Evolutionary conservation across 2,329 filamentous ascomycete species (phyloP).

Genomic region (Magnaporthiopsis incrustans): DNA sequence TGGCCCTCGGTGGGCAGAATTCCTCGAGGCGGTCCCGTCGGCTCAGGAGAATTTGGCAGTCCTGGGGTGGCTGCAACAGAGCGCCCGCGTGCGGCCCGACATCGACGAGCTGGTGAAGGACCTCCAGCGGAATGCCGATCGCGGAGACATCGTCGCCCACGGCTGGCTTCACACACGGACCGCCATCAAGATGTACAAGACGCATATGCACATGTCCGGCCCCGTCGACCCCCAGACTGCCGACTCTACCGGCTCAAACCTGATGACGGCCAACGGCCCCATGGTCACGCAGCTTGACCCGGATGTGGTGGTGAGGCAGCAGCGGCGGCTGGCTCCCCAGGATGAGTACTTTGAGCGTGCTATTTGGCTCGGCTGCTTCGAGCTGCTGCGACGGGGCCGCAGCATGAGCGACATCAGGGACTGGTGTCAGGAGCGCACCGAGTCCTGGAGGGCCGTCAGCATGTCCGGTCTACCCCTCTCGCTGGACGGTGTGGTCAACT

Average conservation of each 20-base stretch:
- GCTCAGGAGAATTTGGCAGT: slow-evolving; percentile 74
- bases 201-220: slow-evolving; percentile 59
- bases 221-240: slow-evolving; percentile 55
- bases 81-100: slow-evolving; percentile 60
- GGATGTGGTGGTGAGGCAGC: slow-evolving; percentile 75
- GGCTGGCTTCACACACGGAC: slow-evolving; percentile 91
- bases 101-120: slow-evolving; percentile 71
- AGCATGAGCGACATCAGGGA: slow-evolving; percentile 66
- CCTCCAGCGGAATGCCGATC: slow-evolving; percentile 66
- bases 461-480: slow-evolving; percentile 65
- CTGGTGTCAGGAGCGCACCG: slow-evolving; percentile 79
- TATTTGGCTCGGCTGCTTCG: slow-evolving; percentile 90
- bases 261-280: slow-evolving; percentile 52
- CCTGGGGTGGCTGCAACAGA: slow-evolving; percentile 78
- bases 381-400: slow-evolving; percentile 81
- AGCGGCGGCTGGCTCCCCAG: slow-evolving; percentile 65
- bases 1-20: slow-evolving; percentile 54
- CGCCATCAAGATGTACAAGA: slow-evolving; percentile 84
- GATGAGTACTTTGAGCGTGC: slow-evolving; percentile 86
- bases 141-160: slow-evolving; percentile 74
- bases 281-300: slow-evolving; percentile 87
- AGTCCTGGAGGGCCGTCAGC: slow-evolving; percentile 81
- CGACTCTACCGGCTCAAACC: slow-evolving; percentile 45
- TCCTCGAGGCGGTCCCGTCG: slow-evolving; percentile 62
- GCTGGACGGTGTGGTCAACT: slow-evolving; percentile 33